phyloP scores from a whole-genome alignment of 306 rosid species.

The Nissolia schottii region DNA sequence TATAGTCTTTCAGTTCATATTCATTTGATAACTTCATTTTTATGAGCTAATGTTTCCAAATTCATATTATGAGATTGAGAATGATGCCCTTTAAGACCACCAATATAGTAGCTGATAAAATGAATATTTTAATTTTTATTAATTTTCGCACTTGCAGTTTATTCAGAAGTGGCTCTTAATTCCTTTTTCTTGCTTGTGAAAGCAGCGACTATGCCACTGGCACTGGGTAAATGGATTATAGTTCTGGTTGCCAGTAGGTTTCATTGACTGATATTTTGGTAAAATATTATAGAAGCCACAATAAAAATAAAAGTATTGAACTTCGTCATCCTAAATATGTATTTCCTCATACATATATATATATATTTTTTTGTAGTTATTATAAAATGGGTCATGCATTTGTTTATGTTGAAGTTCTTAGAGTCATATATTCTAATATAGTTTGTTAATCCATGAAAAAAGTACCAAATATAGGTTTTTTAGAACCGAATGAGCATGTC shows the following conservation, averaged over 20 bases:
- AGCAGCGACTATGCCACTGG: neutral
- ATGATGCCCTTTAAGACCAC: neutral
- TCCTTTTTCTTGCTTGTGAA: neutral
- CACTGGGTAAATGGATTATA: neutral
- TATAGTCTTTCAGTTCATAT: neutral
- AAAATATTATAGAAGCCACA: neutral
- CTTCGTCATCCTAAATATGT: neutral
- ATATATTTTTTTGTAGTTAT: neutral
- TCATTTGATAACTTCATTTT: neutral
- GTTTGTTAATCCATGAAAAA: neutral
- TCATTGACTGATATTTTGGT: neutral
- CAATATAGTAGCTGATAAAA: neutral
- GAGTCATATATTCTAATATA: neutral
- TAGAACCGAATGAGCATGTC: neutral
- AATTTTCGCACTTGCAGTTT: neutral
- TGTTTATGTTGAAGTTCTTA: neutral
- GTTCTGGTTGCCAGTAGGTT: neutral
- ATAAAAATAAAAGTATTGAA: neutral
- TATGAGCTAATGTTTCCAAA: neutral
- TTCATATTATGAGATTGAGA: neutral
- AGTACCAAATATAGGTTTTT: neutral
- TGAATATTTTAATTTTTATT: neutral
- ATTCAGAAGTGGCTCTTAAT: conserved; percentile 6
- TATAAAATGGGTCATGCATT: neutral
- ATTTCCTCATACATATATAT: neutral